Conservation (phyloP, 129 eudicot genomes). For the Centaurea solstitialis region DNA sequence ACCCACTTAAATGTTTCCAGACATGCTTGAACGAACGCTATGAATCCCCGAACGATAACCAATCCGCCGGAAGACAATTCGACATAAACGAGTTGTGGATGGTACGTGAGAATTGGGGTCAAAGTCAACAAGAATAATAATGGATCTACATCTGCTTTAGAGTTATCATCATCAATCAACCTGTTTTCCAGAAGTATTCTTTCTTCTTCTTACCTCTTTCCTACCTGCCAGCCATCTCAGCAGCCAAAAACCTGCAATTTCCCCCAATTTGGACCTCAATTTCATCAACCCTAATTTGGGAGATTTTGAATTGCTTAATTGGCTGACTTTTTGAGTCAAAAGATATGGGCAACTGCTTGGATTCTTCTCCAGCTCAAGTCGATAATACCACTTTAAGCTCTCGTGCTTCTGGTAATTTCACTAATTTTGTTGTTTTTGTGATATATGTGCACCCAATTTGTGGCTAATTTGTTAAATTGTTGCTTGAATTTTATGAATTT, state of each 20-base stretch:
- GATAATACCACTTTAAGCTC: conserved; percentile 55
- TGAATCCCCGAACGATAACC: too few relatives aligned
- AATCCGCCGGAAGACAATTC: too few relatives aligned
- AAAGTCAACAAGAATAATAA: not conserved
- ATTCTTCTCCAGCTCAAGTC: conserved; percentile 65
- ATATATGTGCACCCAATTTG: not conserved
- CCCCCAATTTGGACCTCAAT: not conserved
- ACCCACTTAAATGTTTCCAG: too few relatives aligned
- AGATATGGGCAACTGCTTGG: conserved; percentile 65
- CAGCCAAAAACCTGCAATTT: not conserved
- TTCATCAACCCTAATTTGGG: not conserved
- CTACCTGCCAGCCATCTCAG: conserved; percentile 13
- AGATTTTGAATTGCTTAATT: not conserved
- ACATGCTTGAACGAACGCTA: too few relatives aligned
- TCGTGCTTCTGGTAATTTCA: conserved; percentile 43
- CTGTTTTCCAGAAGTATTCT: not conserved
- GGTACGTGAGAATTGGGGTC: not conserved
- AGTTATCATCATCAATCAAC: conserved; percentile 4
- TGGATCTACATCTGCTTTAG: not conserved
- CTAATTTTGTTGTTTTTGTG: not conserved
- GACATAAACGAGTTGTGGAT: not conserved
- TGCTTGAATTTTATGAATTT: not conserved
- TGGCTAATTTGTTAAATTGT: not conserved
- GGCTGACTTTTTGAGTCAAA: not conserved
- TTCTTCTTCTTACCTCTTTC: not conserved